Percentiles rank a stretch among this genome's conserved stretches.
Conservation (phyloP, 2,329 filamentous ascomycete genomes). For the Claviceps cyperi region DNA sequence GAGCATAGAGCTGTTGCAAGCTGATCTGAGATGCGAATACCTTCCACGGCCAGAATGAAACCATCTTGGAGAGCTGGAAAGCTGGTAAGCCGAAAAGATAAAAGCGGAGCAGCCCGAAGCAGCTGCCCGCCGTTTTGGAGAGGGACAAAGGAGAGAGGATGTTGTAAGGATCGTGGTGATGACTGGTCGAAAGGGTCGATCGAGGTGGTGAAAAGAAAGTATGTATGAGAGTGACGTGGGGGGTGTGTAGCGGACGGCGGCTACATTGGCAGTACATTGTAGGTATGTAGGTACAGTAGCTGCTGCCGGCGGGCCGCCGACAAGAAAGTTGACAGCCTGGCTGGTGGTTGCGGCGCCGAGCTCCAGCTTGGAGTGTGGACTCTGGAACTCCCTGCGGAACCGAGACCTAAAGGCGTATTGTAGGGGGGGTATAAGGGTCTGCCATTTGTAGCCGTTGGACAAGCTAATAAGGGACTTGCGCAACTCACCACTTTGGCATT, state of each 20-base stretch:
- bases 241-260: not conserved
- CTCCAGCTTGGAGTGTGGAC: not conserved
- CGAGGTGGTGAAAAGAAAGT: not conserved
- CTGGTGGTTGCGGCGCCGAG: not conserved
- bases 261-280: no score
- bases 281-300: no score
- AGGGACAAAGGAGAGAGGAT: not conserved
- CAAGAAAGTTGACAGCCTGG: not conserved
- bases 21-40: not conserved
- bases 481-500: no score
- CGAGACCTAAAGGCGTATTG: no score
- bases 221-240: not conserved
- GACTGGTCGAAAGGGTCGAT: not conserved
- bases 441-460: no score
- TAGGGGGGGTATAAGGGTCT: no score
- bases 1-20: not conserved
- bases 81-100: no score
- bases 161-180: not conserved
- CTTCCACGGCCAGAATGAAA: conserved; percentile 12
- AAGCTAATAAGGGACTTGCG: no score
- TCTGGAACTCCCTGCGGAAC: not conserved
- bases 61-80: conserved; percentile 6
- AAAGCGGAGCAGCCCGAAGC: no score
- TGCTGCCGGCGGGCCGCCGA: not conserved
- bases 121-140: not conserved